Evolutionary conservation across 306 rosid species (phyloP), one percentile per base, ranked within the genome.

Genomic region (Pyrus pyrifolia): DNA sequence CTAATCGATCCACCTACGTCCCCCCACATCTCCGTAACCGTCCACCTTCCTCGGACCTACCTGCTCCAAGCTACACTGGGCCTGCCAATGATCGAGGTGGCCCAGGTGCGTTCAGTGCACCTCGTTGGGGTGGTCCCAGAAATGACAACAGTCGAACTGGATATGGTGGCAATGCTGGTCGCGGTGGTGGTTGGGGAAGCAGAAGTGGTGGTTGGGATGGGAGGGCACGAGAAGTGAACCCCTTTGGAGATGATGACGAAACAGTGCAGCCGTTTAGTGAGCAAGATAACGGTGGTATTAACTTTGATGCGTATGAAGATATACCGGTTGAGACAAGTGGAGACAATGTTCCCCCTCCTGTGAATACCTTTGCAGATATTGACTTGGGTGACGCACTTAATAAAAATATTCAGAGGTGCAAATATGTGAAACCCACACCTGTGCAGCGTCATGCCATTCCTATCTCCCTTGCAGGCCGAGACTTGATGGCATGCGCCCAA

Each of bases 401-500:
- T 80, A 79, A 30, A 44, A 92, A 92, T 76, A 90, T 92, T 65
- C 84, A 84, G 45, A 82, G 97, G 75, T 92, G 97, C 85, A 92
- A 92, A 73, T 92, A 92, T 79, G 96, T 90, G 65, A 88, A 81
- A 81, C 97, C 97, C 35, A 92, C 97, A 3, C 97, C 97, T 7
- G 96, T 90, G 63, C 97, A 92, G 87, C 89, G 97, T 82, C 87
- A 92, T 74, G 87, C 96, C 53, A 92, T 92, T 64, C 97, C 97
- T 1, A 92, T 92, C 49, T 90, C 97, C n/a, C 91, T 92, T 74
- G 87, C 11, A 0, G 97, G 96, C 19, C 76, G 97, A 76, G 97
- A 92, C 79, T 80, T 92, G 87, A 92, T 92, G 97, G 97, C 97
- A 23, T 92, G 97, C 77, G 97, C 97, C 2, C 97, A 92, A 84